Percentiles rank a stretch among this genome's conserved stretches.
phyloP scores from a whole-genome alignment of 495 filamentous ascomycete species.

The Symbiotaphrina buchneri region DNA sequence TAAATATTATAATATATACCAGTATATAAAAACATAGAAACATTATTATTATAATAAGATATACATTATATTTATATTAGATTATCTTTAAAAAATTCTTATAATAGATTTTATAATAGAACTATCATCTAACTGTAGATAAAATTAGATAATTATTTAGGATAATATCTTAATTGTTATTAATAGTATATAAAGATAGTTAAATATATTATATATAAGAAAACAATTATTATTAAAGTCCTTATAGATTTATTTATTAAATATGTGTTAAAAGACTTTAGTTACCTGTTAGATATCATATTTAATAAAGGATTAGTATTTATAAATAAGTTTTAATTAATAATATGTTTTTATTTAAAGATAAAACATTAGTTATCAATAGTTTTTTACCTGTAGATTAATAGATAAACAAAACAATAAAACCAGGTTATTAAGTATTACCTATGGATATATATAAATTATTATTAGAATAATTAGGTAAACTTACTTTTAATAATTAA shows the following conservation, averaged over 20 bases:
- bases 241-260: not conserved
- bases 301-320: slow-evolving; percentile 1
- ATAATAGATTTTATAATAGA: slow-evolving; percentile 7
- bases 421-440: slow-evolving; percentile 7
- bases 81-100: slow-evolving; percentile 4
- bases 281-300: slow-evolving; percentile 1
- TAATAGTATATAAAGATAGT: slow-evolving; percentile 4
- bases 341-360: slow-evolving; percentile 4
- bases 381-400: slow-evolving; percentile 6
- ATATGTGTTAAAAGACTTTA: not conserved
- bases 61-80: slow-evolving; percentile 4
- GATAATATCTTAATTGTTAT: slow-evolving; percentile 4
- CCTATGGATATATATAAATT: slow-evolving; percentile 4
- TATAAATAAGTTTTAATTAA: slow-evolving; percentile 1
- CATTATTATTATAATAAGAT: slow-evolving; percentile 7
- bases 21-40: slow-evolving; percentile 5
- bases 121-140: slow-evolving; percentile 1
- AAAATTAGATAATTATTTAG: slow-evolving; percentile 1
- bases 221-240: not conserved
- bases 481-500: slow-evolving; percentile 6
- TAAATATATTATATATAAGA: not conserved
- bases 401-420: slow-evolving; percentile 7
- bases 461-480: slow-evolving; percentile 7
- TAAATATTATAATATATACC: slow-evolving; percentile 5
- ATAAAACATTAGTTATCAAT: not conserved